Percentiles rank a stretch among this genome's conserved stretches.
Conservation (phyloP, 805 yeast genomes). For the Wilhelminamyces savonicus region DNA sequence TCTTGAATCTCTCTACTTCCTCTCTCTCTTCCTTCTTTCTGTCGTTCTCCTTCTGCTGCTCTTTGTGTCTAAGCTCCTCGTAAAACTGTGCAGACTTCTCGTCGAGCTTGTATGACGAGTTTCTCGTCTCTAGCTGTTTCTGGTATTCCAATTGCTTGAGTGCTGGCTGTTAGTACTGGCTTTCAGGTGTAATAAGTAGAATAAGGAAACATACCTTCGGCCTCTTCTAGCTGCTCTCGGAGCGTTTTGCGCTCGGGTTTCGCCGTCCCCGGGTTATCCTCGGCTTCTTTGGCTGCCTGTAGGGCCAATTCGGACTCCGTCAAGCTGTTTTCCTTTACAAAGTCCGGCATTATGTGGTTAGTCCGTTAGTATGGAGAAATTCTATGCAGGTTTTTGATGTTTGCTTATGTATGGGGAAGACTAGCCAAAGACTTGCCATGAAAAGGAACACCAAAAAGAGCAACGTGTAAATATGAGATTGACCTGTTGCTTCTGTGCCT, state of each 20-base stretch:
- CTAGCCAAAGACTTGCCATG: background rate
- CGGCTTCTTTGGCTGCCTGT: too few species aligned
- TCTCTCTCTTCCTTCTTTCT: conserved; percentile 14
- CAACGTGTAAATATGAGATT: too few species aligned
- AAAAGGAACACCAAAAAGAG: background rate
- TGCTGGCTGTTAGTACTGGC: conserved; percentile 14
- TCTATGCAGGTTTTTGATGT: background rate
- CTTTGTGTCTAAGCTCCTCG: conserved; percentile 15
- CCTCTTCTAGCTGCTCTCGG: conserved; percentile 35
- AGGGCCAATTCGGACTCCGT: too few species aligned
- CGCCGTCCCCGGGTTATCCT: too few species aligned
- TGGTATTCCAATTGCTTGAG: conserved; percentile 27
- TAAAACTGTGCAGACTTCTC: conserved; percentile 32
- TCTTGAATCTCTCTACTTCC: conserved; percentile 8
- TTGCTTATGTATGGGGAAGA: background rate
- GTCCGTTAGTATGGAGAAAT: background rate
- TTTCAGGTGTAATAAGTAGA: background rate
- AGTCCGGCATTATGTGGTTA: conserved; percentile 9
- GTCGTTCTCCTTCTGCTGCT: conserved; percentile 11
- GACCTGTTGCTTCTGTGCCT: background rate
- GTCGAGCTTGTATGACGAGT: conserved; percentile 37
- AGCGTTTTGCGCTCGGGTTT: conserved; percentile 30
- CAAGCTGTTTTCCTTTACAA: conserved; percentile 8
- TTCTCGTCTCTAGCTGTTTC: conserved; percentile 19
- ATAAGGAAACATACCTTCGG: conserved; percentile 24